Conservation (phyloP, 768 basidiomycete species). For the Coprinopsis strossmayeri region DNA sequence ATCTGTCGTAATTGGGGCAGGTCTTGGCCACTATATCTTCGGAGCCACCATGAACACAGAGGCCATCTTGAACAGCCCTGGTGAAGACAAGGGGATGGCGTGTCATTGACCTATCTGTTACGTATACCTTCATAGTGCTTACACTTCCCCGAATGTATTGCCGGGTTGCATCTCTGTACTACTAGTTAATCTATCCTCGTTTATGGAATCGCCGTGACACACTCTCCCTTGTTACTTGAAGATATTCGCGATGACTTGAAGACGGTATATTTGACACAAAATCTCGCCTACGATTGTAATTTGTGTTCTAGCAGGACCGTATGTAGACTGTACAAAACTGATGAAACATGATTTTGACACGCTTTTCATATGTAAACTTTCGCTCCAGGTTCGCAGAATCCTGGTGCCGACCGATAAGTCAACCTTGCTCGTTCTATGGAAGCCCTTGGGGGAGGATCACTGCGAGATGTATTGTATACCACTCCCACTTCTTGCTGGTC, state of each 20-base stretch:
- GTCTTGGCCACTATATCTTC: conserved; percentile 76
- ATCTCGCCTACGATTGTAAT: too few species aligned
- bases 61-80: conserved; percentile 37
- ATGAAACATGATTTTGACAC: too few species aligned
- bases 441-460: neutral
- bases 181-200: neutral
- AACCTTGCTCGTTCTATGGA: neutral
- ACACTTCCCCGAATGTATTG: neutral
- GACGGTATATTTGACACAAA: too few species aligned
- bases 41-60: conserved; percentile 59
- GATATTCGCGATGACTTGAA: too few species aligned
- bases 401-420: neutral
- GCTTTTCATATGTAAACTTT: neutral
- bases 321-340: too few species aligned
- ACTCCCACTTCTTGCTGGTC: neutral
- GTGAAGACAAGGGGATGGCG: conserved; percentile 61
- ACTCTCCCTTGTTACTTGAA: too few species aligned
- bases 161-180: neutral
- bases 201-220: neutral
- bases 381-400: neutral
- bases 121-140: neutral
- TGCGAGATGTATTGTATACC: neutral
- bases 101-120: too few species aligned
- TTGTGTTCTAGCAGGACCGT: too few species aligned
- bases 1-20: conserved; percentile 79